Base-by-base conservation (phyloP, 228 moss, liverwort and hornwort species). In the Sphagnum magellanicum region DNA sequence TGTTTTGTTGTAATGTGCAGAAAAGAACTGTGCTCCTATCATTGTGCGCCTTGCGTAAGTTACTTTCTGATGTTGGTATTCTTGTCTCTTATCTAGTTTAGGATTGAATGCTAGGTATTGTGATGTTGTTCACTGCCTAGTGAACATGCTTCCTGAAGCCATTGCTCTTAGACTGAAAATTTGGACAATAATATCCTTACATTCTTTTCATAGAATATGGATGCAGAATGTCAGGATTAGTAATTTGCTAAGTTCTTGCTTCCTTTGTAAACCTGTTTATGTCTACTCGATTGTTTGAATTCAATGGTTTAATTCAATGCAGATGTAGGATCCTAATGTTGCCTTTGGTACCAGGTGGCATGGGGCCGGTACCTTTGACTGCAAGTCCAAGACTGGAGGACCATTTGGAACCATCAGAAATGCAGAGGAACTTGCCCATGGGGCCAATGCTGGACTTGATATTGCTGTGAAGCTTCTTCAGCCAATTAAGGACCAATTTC, bases 11-110 rank as follows among this genome's bases (percentile, higher is more conserved):
- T 59, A 48, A 13, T 67, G 0, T 17, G 77, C 98, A 94, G 98
- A 98, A 80, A 98, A 94, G 51, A 94, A 94, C 52, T 81, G 79
- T 49, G 94, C 94, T 12, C 98, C 98, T 1, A 81, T 98, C 63
- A 87, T 98, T 3, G 50, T 94, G 62, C 92, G 98, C 52, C 80
- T 98, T 53, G 89, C 94, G 98, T 98, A 88, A 92, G 94, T 86
- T 17, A 14, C n/a, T 10, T 5, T 60, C 13, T 50, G 50, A 50
- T 52, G 49, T 7, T 15, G 5, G 5, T 50, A 51, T 53, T 16
- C 50, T 60, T 58, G 49, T 16, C n/a, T 12, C 11, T 53, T 57
- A 1, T 1, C 59, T 13, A 4, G 32, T 6, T 51, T 2, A 17
- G 10, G n/a, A 6, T 67, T 32, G 32, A 32, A 32, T 32, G 32